phyloP scores from a whole-genome alignment of 2,329 filamentous ascomycete genomes.

The Dactylellina drechsleri region DNA sequence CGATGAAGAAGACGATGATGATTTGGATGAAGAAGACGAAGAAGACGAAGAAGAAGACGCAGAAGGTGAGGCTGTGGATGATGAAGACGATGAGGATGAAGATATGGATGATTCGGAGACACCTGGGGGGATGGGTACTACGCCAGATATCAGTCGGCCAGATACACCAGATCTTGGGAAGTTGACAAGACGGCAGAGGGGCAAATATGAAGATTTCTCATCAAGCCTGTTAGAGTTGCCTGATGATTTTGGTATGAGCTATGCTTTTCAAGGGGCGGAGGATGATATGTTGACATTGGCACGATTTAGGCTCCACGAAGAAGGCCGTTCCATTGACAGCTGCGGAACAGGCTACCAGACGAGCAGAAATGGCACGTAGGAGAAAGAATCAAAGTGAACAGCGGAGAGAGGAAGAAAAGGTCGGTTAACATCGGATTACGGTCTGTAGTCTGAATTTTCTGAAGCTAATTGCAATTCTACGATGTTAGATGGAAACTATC shows the following conservation, averaged over 20 bases:
- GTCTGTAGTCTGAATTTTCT: background rate
- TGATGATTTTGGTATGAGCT: constrained; percentile 61
- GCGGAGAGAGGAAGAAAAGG: constrained; percentile 81
- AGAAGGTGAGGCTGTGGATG: constrained; percentile 13
- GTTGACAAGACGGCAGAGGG: constrained; percentile 75
- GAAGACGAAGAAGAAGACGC: constrained; percentile 55
- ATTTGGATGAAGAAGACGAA: constrained; percentile 37
- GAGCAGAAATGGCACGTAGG: constrained; percentile 77
- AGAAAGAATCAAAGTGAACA: constrained; percentile 80
- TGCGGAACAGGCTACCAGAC: constrained; percentile 77
- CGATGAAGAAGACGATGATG: constrained; percentile 39
- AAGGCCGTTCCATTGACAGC: constrained; percentile 67
- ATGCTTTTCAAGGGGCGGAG: too few species aligned
- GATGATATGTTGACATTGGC: constrained; percentile 42
- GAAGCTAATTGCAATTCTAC: background rate
- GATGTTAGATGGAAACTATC: constrained; percentile 81
- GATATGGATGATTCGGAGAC: constrained; percentile 58
- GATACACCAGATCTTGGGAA: constrained; percentile 71
- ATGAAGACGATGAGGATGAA: constrained; percentile 46
- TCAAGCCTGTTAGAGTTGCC: constrained; percentile 63
- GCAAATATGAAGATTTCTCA: constrained; percentile 67
- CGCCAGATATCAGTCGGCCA: constrained; percentile 59
- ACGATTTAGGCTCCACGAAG: constrained; percentile 29
- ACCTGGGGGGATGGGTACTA: constrained; percentile 24
- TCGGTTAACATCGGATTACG: constrained; percentile 58